Conservation (phyloP, 306 rosid genomes). For the Acacia acuminata region DNA sequence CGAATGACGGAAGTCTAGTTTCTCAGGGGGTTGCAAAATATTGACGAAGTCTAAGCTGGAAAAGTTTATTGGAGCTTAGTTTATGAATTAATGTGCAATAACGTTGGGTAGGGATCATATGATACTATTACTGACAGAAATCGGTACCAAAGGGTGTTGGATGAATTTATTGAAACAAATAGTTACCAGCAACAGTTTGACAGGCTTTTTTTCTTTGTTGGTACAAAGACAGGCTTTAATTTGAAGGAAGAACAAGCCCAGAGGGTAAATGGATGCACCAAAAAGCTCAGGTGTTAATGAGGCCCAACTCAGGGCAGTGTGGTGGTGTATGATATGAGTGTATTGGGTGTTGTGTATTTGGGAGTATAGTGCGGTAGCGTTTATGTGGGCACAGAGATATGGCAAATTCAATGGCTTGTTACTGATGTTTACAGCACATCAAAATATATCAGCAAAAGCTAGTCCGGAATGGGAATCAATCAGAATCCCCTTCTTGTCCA, state of each 20-base stretch:
- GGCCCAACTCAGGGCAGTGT: background rate
- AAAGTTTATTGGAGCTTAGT: background rate
- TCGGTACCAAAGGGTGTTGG: background rate
- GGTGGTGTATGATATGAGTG: background rate
- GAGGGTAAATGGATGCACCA: background rate
- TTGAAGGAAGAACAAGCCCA: background rate
- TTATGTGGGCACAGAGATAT: slow-evolving; percentile 38
- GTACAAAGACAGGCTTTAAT: background rate
- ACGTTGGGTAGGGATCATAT: background rate
- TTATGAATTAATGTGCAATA: background rate
- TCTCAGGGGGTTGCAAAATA: background rate
- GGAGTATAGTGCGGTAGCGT: slow-evolving; percentile 35
- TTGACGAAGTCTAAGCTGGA: background rate
- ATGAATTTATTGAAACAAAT: background rate
- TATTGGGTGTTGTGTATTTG: slow-evolving; percentile 7
- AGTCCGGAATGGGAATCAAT: slow-evolving; percentile 46
- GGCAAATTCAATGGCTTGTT: slow-evolving; percentile 38
- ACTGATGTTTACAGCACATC: slow-evolving; percentile 43
- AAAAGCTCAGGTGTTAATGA: background rate
- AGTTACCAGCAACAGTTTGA: background rate
- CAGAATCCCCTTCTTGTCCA: slow-evolving; percentile 38
- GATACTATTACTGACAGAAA: background rate
- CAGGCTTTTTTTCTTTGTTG: background rate
- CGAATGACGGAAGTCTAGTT: background rate
- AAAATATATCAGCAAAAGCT: slow-evolving; percentile 29